Conservation (phyloP, 2,329 filamentous ascomycete genomes). For the Pseudogymnoascus pannorum region DNA sequence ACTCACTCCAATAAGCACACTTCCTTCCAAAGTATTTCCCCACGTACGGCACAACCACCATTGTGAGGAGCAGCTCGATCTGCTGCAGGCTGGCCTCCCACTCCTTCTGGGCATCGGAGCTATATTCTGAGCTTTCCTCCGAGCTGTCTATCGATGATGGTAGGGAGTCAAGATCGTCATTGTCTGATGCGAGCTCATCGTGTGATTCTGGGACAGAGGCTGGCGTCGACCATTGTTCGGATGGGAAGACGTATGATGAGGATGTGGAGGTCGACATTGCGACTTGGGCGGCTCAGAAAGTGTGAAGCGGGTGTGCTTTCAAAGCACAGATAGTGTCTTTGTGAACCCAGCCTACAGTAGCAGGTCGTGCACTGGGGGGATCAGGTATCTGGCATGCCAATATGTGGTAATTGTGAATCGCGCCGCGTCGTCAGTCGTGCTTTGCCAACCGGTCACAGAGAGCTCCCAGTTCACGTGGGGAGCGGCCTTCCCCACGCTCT, state of each 20-base stretch:
- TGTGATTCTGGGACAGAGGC: constrained; percentile 30
- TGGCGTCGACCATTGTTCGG: constrained; percentile 9
- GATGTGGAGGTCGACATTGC: constrained; percentile 19
- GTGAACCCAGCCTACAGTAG: constrained; percentile 4
- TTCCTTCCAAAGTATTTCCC: constrained; percentile 94
- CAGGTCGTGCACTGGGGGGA: constrained; percentile 1
- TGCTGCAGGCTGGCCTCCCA: constrained; percentile 95
- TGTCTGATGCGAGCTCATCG: constrained; percentile 47
- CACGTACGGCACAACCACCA: constrained; percentile 88
- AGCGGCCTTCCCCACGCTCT: neutral
- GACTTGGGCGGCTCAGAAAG: neutral
- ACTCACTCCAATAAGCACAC: constrained; percentile 92
- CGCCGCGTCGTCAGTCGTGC: neutral
- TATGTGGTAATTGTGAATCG: neutral
- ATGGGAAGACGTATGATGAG: constrained; percentile 23
- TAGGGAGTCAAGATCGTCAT: constrained; percentile 56
- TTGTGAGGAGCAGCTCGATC: constrained; percentile 82
- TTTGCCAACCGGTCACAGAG: neutral
- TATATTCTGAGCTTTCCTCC: constrained; percentile 45
- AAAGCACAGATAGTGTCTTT: neutral
- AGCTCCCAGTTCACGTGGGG: constrained; percentile 13
- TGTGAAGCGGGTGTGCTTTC: neutral
- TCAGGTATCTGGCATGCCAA: constrained; percentile 7
- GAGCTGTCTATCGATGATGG: constrained; percentile 49
- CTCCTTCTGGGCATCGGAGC: constrained; percentile 81